These are phyloP conservation scores for Rhazya stricta DNA, from an alignment of 257 asterid species.

Conservation along the genomic window DNA sequence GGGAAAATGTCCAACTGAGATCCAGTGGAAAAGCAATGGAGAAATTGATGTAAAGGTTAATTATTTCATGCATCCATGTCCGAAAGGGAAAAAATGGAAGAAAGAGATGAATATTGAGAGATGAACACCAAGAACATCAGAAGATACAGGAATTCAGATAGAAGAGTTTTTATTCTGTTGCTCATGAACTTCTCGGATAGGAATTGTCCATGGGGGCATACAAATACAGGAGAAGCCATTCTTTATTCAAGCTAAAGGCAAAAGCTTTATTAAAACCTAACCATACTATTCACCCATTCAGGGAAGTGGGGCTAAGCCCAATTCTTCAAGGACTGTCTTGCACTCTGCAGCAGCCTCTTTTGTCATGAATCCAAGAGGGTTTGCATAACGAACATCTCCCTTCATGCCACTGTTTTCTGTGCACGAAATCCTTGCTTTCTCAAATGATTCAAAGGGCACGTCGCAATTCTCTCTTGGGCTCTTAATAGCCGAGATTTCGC, in stretches of 20 bases:
- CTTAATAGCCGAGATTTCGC: constrained; percentile 26
- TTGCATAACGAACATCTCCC: constrained; percentile 24
- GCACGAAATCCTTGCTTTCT: constrained; percentile 24
- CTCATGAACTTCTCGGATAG: not conserved
- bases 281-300: not conserved
- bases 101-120: no score
- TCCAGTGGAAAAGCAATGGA: no score
- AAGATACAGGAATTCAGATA: not conserved
- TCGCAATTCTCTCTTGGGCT: constrained; percentile 34
- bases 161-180: not conserved
- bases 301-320: constrained; percentile 12
- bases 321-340: constrained; percentile 12
- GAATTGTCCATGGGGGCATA: not conserved
- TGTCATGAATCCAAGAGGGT: constrained; percentile 37
- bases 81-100: no score
- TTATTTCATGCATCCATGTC: no score
- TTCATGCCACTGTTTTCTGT: constrained; percentile 30
- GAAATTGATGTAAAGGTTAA: no score
- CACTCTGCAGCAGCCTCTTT: constrained; percentile 5
- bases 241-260: not conserved
- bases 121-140: no score
- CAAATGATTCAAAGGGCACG: not conserved
- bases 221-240: constrained; percentile 1
- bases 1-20: no score
- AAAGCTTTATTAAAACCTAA: no score